A percentile compares a stretch with the other conserved stretches of the same genome.
These are phyloP conservation scores for Candida michaelii DNA, from an alignment of 805 yeast species.

Conservation along the genomic window DNA sequence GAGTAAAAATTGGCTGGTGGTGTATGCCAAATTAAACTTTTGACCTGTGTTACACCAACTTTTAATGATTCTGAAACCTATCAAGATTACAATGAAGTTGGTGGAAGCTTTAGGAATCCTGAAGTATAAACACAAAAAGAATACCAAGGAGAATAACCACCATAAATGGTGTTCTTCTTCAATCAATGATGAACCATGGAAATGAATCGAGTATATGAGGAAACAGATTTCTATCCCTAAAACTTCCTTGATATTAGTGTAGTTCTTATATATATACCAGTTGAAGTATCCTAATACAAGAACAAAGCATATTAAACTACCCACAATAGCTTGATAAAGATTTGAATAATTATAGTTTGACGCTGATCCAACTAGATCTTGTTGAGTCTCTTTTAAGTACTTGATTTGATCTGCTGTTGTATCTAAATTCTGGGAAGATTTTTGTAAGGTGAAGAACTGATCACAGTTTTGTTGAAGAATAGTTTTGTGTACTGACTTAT, in stretches of 20 bases:
- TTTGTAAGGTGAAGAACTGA: conserved; percentile 50
- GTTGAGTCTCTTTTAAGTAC: conserved; percentile 50
- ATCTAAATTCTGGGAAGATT: neutral
- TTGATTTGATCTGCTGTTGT: conserved; percentile 15
- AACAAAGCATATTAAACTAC: conserved; percentile 30
- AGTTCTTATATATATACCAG: conserved; percentile 13
- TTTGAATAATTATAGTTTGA: conserved; percentile 67
- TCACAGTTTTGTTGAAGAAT: conserved; percentile 55
- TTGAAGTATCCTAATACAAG: conserved; percentile 25
- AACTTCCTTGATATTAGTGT: conserved; percentile 7
- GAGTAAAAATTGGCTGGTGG: conserved; percentile 44
- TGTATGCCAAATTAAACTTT: conserved; percentile 50
- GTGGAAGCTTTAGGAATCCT: conserved; percentile 1
- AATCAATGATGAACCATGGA: conserved; percentile 73
- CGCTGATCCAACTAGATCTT: conserved; percentile 54
- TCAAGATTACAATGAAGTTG: conserved; percentile 18
- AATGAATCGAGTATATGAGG: conserved; percentile 59
- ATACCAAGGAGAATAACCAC: conserved; percentile 57
- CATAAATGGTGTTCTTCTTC: conserved; percentile 97
- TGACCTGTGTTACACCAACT: conserved; percentile 93
- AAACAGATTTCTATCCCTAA: conserved; percentile 15
- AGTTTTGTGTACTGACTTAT: conserved; percentile 27
- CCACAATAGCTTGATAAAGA: conserved; percentile 36
- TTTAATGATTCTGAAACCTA: conserved; percentile 57
- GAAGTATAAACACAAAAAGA: conserved; percentile 13